Evolutionary conservation across 805 yeast species (phyloP), one percentile per base, ranked within the genome.

Genomic region (Debaryomyces prosopidis): DNA sequence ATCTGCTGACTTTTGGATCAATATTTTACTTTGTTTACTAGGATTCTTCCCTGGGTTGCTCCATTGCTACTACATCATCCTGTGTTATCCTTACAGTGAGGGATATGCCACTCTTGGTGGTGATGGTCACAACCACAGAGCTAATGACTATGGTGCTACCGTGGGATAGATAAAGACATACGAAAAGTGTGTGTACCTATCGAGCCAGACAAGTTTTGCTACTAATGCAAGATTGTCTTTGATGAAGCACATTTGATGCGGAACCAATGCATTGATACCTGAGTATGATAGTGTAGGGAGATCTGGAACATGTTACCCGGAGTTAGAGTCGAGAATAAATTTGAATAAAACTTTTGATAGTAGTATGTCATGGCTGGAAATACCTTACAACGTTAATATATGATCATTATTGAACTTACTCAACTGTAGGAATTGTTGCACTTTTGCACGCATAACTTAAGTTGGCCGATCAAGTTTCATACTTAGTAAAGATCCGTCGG

Each of bases 1-100:
- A 50, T 82, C 91, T 1, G 80, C 83, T 6, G 96, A 88, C 58
- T 71, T 69, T 52, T 62, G 82, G 45, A 84, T 89, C 57, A 88
- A 87, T 64, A 71, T 88, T 39, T 81, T 85, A 5, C 74, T 88
- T 26, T 85, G 89, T 63, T 57, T 80, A 45, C 71, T 88, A 36
- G 94, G 95, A 1, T 83, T 75, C 60, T 58, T 88, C 44, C 96
- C 96, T 0, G 96, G 94, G 9, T 75, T 87, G 31, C 63, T 88
- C 48, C 96, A 88, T 58, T 70, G 85, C 34, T 84, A 88, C 80
- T 88, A 87, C 63, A 84, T 88, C 56, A 87, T 88, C 45, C 81
- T 89, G 44, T 73, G 79, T 54, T 85, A 85, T 59, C 95, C 95
- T 6, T 71, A 65, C 54, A 50, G 61, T 8, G 70, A 64, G 40